Evolutionary conservation across 371 early-diverging fungal genomes (phyloP).

Genomic region (Actinomortierella wolfii): DNA sequence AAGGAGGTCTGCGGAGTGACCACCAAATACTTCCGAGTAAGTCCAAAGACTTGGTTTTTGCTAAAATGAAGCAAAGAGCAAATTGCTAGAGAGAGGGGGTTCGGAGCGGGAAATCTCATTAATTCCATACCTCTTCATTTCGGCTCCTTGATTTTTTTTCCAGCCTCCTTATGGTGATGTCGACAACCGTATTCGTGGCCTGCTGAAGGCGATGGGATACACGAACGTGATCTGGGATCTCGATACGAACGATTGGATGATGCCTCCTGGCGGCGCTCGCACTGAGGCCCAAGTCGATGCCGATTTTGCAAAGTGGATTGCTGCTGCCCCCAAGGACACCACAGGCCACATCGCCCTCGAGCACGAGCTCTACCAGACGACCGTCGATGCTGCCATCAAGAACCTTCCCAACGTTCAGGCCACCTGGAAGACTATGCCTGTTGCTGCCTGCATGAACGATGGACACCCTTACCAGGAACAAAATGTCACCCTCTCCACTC

Average conservation of each 20-base stretch:
- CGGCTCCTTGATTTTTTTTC: too few relatives aligned
- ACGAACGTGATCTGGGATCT: constrained; percentile 57
- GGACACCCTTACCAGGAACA: constrained; percentile 56
- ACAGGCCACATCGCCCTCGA: constrained; percentile 60
- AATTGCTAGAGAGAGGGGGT: too few relatives aligned
- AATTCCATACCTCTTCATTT: too few relatives aligned
- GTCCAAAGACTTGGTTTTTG: too few relatives aligned
- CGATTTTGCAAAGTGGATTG: constrained; percentile 56
- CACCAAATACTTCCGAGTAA: constrained; percentile 46
- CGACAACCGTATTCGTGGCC: constrained; percentile 70
- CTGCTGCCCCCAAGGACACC: constrained; percentile 47
- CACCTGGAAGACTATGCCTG: constrained; percentile 46
- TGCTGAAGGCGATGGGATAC: constrained; percentile 56
- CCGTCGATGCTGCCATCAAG: constrained; percentile 66
- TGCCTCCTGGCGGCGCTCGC: constrained; percentile 51
- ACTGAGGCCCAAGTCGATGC: constrained; percentile 48
- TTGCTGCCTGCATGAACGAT: constrained; percentile 55
- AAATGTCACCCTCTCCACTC: constrained; percentile 27
- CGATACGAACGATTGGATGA: constrained; percentile 59
- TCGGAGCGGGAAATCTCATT: too few relatives aligned
- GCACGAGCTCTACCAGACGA: constrained; percentile 56
- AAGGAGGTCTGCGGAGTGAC: constrained; percentile 54
- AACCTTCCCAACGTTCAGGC: constrained; percentile 49
- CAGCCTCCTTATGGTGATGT: constrained; percentile 60
- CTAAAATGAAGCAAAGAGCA: too few relatives aligned